A percentile compares a stretch with the other conserved stretches of the same genome.
phyloP scores from a whole-genome alignment of 73 alveolate genomes.

The Halteria grandinella region DNA sequence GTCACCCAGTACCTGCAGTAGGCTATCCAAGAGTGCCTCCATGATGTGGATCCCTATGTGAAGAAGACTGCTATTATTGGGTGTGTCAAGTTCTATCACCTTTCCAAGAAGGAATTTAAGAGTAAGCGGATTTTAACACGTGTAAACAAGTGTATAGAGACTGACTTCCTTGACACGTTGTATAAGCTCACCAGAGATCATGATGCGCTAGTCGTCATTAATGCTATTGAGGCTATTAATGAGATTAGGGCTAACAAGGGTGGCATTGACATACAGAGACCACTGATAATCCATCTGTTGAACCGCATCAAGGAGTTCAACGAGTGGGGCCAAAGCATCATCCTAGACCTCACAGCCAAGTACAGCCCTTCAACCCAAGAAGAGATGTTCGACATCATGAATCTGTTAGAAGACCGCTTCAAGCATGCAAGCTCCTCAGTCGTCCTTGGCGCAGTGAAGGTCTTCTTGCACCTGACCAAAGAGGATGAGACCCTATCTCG shows the following conservation, averaged over 20 bases:
- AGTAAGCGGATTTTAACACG: slow-evolving; percentile 21
- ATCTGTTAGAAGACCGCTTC: slow-evolving; percentile 96
- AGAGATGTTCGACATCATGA: slow-evolving; percentile 96
- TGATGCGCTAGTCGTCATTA: slow-evolving; percentile 94
- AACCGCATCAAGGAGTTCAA: slow-evolving; percentile 93
- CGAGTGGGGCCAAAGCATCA: slow-evolving; percentile 97
- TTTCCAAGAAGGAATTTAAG: slow-evolving; percentile 54
- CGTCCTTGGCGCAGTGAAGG: slow-evolving; percentile 95
- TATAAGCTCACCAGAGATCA: slow-evolving; percentile 92
- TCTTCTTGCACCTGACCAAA: slow-evolving; percentile 93
- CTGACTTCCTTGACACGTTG: slow-evolving; percentile 86
- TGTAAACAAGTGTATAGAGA: slow-evolving; percentile 38
- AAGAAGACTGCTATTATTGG: slow-evolving; percentile 98
- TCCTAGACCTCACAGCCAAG: slow-evolving; percentile 87
- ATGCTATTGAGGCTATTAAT: slow-evolving; percentile 91
- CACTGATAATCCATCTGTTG: slow-evolving; percentile 88
- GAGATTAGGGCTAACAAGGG: slow-evolving; percentile 97
- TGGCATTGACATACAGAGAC: slow-evolving; percentile 91
- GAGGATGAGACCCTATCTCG: slow-evolving; percentile 84
- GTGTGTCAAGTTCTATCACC: slow-evolving; percentile 89
- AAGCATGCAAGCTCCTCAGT: slow-evolving; percentile 94
- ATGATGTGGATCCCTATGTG: slow-evolving; percentile 98
- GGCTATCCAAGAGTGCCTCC: slow-evolving; percentile 91
- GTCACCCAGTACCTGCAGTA: slow-evolving; percentile 89
- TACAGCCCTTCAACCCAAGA: slow-evolving; percentile 91